phyloP scores from a whole-genome alignment of 2,329 filamentous ascomycete species.

The Hymenoscyphus occultus region DNA sequence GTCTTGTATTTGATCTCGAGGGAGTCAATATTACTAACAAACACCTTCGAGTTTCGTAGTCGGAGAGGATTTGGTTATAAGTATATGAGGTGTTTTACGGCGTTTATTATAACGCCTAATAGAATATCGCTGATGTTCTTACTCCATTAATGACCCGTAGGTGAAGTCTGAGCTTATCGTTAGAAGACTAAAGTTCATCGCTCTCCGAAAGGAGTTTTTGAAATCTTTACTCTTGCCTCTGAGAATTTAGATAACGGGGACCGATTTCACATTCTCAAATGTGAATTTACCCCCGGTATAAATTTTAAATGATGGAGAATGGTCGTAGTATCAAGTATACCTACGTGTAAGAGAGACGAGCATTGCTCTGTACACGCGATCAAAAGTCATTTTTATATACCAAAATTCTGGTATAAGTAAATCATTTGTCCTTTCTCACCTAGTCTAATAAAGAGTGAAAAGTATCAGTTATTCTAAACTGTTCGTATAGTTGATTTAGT shows the following conservation, averaged over 20 bases:
- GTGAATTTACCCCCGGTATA: conserved; percentile 10
- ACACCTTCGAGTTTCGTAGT: conserved; percentile 36
- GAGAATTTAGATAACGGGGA: conserved; percentile 10
- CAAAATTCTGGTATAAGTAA: no score
- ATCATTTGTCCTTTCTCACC: not conserved
- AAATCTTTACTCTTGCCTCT: conserved; percentile 1
- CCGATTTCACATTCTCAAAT: not conserved
- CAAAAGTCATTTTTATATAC: no score
- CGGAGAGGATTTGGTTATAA: conserved; percentile 34
- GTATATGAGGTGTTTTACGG: conserved; percentile 34
- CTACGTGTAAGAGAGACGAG: no score
- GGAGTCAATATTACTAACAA: conserved; percentile 38
- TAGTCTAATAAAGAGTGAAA: no score
- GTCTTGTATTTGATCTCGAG: conserved; percentile 40
- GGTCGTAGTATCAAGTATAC: no score
- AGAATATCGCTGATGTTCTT: conserved; percentile 42
- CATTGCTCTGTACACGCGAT: no score
- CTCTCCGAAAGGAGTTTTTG: conserved; percentile 1
- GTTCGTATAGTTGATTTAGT: no score
- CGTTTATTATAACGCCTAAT: conserved; percentile 38
- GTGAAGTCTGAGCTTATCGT: not conserved
- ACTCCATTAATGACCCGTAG: conserved; percentile 14
- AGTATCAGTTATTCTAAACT: no score
- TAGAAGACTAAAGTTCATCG: conserved; percentile 16
- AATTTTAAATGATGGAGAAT: not conserved